Conservation (phyloP, 2,329 filamentous ascomycete genomes). For the Talaromyces piceae region DNA sequence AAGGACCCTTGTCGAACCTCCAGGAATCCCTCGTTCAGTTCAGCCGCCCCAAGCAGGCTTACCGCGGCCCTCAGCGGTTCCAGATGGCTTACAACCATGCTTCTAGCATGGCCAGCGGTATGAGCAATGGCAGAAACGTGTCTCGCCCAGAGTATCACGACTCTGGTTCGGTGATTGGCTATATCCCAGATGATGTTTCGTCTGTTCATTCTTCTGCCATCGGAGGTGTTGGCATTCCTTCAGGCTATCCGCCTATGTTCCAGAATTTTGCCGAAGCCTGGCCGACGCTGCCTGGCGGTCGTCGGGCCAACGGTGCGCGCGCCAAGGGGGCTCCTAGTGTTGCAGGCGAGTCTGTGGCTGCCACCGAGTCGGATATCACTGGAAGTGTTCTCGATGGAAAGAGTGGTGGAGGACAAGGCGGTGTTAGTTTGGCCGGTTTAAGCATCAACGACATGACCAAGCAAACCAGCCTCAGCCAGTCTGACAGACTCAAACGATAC, state of each 20-base stretch:
- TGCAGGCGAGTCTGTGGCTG: constrained; percentile 85
- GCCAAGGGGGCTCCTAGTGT: constrained; percentile 65
- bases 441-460: constrained; percentile 65
- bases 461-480: constrained; percentile 68
- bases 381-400: constrained; percentile 69
- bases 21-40: constrained; percentile 94
- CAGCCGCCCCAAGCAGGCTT: constrained; percentile 83
- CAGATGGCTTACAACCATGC: constrained; percentile 69
- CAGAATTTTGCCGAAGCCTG: constrained; percentile 85
- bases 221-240: constrained; percentile 71
- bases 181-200: constrained; percentile 94
- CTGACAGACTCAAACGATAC: constrained; percentile 88
- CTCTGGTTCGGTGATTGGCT: constrained; percentile 82
- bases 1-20: constrained; percentile 91
- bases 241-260: constrained; percentile 91
- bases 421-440: constrained; percentile 80
- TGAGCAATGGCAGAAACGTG: constrained; percentile 45
- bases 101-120: constrained; percentile 50
- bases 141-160: constrained; percentile 55
- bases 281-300: constrained; percentile 69
- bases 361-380: constrained; percentile 80
- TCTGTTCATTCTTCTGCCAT: constrained; percentile 90
- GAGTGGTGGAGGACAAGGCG: constrained; percentile 62
- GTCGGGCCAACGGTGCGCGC: constrained; percentile 59
- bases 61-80: constrained; percentile 80